Evolutionary conservation across 2,329 filamentous ascomycete genomes (phyloP), one percentile per base, ranked within the genome.

Genomic region (Talaromyces albobiverticillius): DNA sequence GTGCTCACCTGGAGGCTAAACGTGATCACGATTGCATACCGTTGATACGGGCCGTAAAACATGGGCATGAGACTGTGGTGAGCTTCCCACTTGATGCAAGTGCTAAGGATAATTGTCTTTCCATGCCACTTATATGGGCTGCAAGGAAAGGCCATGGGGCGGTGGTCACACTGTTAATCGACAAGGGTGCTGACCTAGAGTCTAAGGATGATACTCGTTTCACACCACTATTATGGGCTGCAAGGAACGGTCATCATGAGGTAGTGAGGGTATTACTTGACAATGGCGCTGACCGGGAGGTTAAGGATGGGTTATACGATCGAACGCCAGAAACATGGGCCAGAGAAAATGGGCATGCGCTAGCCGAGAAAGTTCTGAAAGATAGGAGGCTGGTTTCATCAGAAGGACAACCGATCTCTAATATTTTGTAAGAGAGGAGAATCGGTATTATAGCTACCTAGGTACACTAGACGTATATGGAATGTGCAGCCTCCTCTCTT

Each of bases 211-310:
- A 6, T 29, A 6, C 10, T 29, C 26, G 10, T 29, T 6, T 6
- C 5, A 29, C 26, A 10, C 26, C 26, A 29, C 26, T 29, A 10
- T 6, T 29, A 29, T 10, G 14, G 4, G 54, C 43, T 31, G 54
- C 47, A 16, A 8, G 13, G 10, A 32, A 46, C 4, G 29, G 54
- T 6, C 5, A 47, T 25, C 23, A 25, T 5, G 20, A 9, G 18
- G 31, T 53, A 11, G 54, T 58, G 10, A 26, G 16, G n/a, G 23
- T 57, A 6, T 38, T 57, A 32, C 34, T 57, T 34, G 54, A 57
- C 4, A 53, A 52, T 11, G 47, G 46, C 13, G 55, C 55, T 9
- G 31, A 57, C 10, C 38, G 43, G n/a, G 46, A 57, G 7, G 18
- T 11, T 16, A 53, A 18, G 36, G 31, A 18, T 46, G 5, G n/a